Percentiles rank a stretch among this genome's conserved stretches.
Conservation (phyloP, 257 asterid genomes). For the Salvia rosmarinus region DNA sequence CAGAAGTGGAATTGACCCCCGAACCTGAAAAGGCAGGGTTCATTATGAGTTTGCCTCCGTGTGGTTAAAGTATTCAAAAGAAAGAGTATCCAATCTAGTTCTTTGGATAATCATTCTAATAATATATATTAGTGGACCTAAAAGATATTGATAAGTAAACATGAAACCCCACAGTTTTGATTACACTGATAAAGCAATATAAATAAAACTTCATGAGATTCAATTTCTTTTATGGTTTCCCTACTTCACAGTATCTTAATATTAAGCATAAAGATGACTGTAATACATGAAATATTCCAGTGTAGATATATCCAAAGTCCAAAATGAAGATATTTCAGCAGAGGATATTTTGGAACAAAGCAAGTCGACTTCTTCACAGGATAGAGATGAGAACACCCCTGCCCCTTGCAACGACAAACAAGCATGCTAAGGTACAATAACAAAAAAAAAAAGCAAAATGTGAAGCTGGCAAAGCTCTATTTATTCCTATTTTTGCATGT, state of each 20-base stretch:
- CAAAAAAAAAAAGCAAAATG: not conserved
- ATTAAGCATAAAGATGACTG: slow-evolving; percentile 17
- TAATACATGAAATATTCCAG: slow-evolving; percentile 6
- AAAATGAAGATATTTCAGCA: not conserved
- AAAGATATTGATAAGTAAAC: not conserved
- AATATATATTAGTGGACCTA: not conserved
- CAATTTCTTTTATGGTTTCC: slow-evolving; percentile 14
- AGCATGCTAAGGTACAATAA: slow-evolving; percentile 11
- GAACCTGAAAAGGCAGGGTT: slow-evolving; percentile 61
- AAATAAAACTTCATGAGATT: slow-evolving; percentile 7
- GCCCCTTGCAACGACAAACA: slow-evolving; percentile 19
- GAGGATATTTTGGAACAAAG: not conserved
- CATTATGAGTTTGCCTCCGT: slow-evolving; percentile 23
- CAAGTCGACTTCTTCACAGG: slow-evolving; percentile 10
- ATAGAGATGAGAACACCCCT: slow-evolving; percentile 11
- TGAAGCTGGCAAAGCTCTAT: slow-evolving; percentile 22
- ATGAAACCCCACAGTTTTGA: not conserved
- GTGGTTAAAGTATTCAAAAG: slow-evolving; percentile 11
- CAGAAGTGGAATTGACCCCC: slow-evolving; percentile 94
- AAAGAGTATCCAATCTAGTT: not conserved
- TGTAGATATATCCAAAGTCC: not conserved
- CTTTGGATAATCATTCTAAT: not conserved
- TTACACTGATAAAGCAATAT: not conserved
- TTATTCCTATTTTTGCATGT: not conserved
- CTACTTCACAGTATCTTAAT: slow-evolving; percentile 10